These are phyloP conservation scores for Starmerella vaccinii DNA, from an alignment of 805 yeast species.

Conservation along the genomic window DNA sequence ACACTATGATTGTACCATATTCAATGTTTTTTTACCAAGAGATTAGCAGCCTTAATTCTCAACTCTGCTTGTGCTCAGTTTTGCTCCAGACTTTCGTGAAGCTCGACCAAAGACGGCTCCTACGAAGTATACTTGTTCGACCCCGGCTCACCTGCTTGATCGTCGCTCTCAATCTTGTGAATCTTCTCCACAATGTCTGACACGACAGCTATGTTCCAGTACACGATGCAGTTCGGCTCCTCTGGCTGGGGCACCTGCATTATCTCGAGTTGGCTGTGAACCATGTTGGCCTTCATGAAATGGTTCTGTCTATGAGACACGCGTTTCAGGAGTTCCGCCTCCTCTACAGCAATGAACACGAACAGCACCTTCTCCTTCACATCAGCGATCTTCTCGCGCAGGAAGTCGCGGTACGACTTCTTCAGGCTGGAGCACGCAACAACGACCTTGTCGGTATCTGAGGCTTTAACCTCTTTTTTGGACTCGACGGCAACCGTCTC, in stretches of 20 bases:
- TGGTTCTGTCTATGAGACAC: conserved; percentile 61
- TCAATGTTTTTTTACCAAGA: too few relatives aligned
- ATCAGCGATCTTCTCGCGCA: conserved; percentile 33
- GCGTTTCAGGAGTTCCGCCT: conserved; percentile 50
- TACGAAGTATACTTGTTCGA: not conserved
- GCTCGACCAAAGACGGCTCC: too few relatives aligned
- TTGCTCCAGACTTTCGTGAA: too few relatives aligned
- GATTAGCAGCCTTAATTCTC: too few relatives aligned
- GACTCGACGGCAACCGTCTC: conserved; percentile 39
- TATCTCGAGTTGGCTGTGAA: conserved; percentile 62
- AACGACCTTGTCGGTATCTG: conserved; percentile 34
- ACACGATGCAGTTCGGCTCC: conserved; percentile 21
- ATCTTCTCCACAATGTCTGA: conserved; percentile 13
- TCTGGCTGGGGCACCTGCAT: conserved; percentile 54
- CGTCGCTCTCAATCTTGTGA: not conserved
- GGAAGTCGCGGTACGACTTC: conserved; percentile 54
- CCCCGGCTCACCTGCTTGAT: not conserved
- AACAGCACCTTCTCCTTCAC: conserved; percentile 37
- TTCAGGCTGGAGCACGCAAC: conserved; percentile 84
- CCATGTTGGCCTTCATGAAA: conserved; percentile 81
- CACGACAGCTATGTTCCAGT: conserved; percentile 18
- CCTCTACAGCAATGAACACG: conserved; percentile 57
- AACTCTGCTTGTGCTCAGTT: too few relatives aligned
- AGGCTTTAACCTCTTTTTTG: conserved; percentile 26
- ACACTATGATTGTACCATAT: not conserved